Evolutionary conservation across 2,329 filamentous ascomycete species (phyloP), one percentile per base, ranked within the genome.

Genomic region (Exophiala alcalophila): DNA sequence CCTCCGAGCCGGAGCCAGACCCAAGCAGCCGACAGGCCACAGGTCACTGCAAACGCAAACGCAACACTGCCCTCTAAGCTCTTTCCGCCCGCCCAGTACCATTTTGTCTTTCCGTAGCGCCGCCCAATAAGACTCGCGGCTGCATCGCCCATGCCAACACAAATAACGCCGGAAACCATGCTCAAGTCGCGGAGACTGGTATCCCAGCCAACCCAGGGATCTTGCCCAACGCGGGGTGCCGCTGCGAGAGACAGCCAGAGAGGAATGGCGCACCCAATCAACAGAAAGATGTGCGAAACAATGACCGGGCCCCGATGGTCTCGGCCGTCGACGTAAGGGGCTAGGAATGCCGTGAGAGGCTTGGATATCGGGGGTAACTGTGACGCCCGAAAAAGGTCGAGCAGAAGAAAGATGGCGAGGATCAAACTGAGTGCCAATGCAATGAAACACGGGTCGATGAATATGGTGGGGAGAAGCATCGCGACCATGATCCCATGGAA

Each of bases 401-500:
- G 77, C 4, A 97, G 72, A 10, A 97, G 71, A 60, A 98, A 98
- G 38, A 94, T 73, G 3, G 85, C 81, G 24, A 98, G 76, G 18
- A 89, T 80, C 21, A 96, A 69, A 0, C 76, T 74, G n/a, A 97
- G 73, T 0, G 89, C 87, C 9, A 98, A 71, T 1, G 85, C 80
- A 35, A 83, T 81, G 63, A 87, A 97, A 27, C 83, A 74, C 1
- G 92, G 91, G 62, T 98, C 92, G 51, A 97, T 69, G 61, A 81
- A 96, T 2, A 84, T 86, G 1, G 86, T 81, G 0, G 92, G 90
- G 2, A 97, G 74, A 42, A 98, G 83, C 87, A 98, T 96, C 42
- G 81, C 81, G 5, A 97, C 91, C 85, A 97, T 97, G 76, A 91
- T 95, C 55, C 94, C 94, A 64, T 98, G 92, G 63, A 98, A 98